Base-by-base conservation (phyloP, 2,329 filamentous ascomycete genomes). In the Aspergillus puulaauensis region DNA sequence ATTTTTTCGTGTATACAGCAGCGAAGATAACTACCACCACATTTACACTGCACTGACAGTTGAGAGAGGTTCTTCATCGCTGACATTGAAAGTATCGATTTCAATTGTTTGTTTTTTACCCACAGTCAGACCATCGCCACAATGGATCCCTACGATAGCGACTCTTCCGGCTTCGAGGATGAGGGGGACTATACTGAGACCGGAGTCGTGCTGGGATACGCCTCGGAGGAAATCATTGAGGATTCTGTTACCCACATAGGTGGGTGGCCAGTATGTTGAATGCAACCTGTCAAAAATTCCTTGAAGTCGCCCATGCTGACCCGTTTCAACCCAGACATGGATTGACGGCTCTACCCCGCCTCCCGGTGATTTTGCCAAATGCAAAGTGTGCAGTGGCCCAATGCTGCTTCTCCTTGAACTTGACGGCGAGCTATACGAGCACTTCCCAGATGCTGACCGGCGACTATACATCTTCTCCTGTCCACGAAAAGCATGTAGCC, bases 321-420 rank as follows among this genome's bases (percentile, higher is more conserved):
- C 12, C 35, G 9, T 48, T 39, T 37, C 19, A 33, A 4, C 47
- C 33, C 62, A 95, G 93, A 87, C 88, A 75, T 99, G 95, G 95
- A 80, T 96, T 39, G 88, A 93, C 65, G 75, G 82, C n/a, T 78
- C 82, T 53, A 84, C 82, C 41, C 81, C 89, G 4, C 90, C 93
- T 7, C 90, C 90, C 1, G 89, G 89, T 23, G 80, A 87, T 1
- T 82, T 96, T 9, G 91, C 90, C 21, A 89, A 87, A 75, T 99
- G 95, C 80, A 91, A 90, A 75, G 83, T 90, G 64, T 99, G 95
- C 84, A 90, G 91, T 64, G 84, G 87, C 52, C 77, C 91, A 52
- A 91, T 97, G 85, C 87, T 86, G 1, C 82, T 98, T 11, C 84
- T 99, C 3, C 83, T 99, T 47, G 92, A 99, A 75, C 83, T 99